Evolutionary conservation across 1,284 basidiomycete genomes (phyloP), one percentile per base, ranked within the genome.

Genomic region (Malassezia brasiliensis): DNA sequence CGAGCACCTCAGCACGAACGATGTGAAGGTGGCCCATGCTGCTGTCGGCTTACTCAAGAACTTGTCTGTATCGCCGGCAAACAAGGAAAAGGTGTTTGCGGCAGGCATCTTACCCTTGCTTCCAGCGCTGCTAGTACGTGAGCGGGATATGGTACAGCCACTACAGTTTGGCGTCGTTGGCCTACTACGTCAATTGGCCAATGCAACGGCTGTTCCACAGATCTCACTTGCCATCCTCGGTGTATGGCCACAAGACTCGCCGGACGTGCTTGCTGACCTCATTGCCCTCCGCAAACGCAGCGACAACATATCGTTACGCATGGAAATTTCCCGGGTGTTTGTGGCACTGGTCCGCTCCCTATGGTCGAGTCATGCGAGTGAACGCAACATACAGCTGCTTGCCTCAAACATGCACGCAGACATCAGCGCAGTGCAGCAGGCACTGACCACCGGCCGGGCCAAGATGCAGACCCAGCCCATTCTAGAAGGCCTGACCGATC

Each of bases 101-200:
- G 41, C 61, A 5, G 53, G 54, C 22, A 53, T 71, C 12, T 45
- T 68, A 5, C 34, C 47, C 2, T 44, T 40, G 1, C 59, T 66
- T 0, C 38, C 50, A 0, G 51, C 54, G 1, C 64, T 62, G 39
- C 53, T 73, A 49, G 47, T 31, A 14, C 42, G 50, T 25, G 59
- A 61, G 35, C 62, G 61, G 49, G 69, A 69, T 45, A 62, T 64
- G 52, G 59, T 65, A 9, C 65, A 66, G 38, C 68, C 87, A 11
- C 83, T 96, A 0, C 93, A 96, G 76, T 80, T 90, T 25, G 85
- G 84, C 45, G 87, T 88, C 0, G 86, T 96, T 40, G 88, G 88
- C 0, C 80, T 90, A 15, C 81, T 87, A 30, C 96, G 96, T 76
- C 87, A 94, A 69, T 79, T 96, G 53, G 89, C 86, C 71, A 83